Base-by-base conservation (phyloP, 2,329 filamentous ascomycete genomes). In the Teratosphaeria nubilosa region DNA sequence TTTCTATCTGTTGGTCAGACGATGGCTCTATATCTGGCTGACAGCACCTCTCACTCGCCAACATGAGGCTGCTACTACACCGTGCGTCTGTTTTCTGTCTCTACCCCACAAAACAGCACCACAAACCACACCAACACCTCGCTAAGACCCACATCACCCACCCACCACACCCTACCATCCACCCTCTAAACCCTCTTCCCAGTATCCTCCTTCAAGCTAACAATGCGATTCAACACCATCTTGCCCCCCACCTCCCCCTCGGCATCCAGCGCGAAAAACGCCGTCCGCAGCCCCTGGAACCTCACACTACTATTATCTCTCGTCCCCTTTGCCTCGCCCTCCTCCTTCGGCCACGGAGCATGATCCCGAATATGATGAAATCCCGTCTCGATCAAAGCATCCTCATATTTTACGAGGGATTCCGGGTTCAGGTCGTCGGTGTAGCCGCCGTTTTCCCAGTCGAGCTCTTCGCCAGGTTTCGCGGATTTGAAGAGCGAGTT, bases 201-300 rank as follows among this genome's bases (percentile, higher is more conserved):
- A n/a, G 82, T 77, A 69, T 95, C 90, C 74, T 96, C 91, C 77
- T 95, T 95, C 69, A 96, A 74, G 53, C 87, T 89, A 24, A 97
- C 91, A 68, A 97, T 96, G 55, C 90, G 82, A 76, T 97, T 97
- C 31, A 97, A 76, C 53, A 97, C 83, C 63, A 95, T 79, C 72
- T 86, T 89, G 5, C 41, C 41, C n/a, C 90, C 88, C 32, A 84
- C 82, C 48, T 72, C 72, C 0, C 70, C 74, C 0, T 85, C 88
- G n/a, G 55, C 83, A 71, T 96, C 91, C 72, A 95, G 79, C 77
- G 85, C 85, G 75, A 94, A 94, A 71, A 95, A 96, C 10, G 87
- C 92, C 51, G 92, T 88, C 27, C 92, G 82, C 80, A 96, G 85
- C 2, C 85, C 92, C 78, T 97, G 92, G 80, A 97, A 97, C 53